Percentiles rank a stretch among this genome's conserved stretches.
Evolutionary conservation across 2,329 filamentous ascomycete species (phyloP).

Genomic region (Fusarium veterinarium): DNA sequence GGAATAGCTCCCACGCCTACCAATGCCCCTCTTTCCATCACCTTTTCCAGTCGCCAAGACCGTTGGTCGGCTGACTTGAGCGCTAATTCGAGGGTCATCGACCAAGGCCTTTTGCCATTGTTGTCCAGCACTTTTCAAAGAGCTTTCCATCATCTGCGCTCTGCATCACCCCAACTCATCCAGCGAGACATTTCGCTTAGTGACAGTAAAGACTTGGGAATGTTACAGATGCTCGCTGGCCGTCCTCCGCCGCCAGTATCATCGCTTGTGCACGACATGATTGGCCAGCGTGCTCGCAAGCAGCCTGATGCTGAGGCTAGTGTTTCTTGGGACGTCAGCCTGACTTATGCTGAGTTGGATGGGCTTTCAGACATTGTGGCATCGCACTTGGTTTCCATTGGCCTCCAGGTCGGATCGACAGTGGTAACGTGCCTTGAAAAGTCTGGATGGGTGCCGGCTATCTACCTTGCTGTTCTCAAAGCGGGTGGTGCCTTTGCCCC

Average conservation of each 20-base stretch:
- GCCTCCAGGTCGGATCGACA: constrained; percentile 7
- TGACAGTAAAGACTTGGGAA: neutral
- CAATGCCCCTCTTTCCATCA: neutral
- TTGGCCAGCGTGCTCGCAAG: neutral
- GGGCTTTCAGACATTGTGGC: neutral
- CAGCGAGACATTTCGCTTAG: neutral
- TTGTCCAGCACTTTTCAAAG: neutral
- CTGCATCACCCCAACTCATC: neutral
- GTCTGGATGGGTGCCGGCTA: constrained; percentile 20
- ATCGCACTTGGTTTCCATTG: constrained; percentile 5
- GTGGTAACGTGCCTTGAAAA: constrained; percentile 17
- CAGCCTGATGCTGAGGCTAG: neutral
- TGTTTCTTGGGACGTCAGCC: neutral
- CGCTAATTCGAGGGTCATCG: neutral
- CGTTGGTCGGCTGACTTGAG: neutral
- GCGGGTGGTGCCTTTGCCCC: constrained; percentile 19
- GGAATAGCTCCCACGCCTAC: no score
- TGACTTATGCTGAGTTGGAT: neutral
- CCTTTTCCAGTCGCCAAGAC: neutral
- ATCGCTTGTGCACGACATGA: neutral
- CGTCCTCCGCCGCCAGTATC: neutral
- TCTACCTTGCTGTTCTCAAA: constrained; percentile 20
- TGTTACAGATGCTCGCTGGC: neutral
- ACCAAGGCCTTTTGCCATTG: neutral
- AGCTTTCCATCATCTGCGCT: neutral